Evolutionary conservation across 768 basidiomycete genomes (phyloP), one percentile per base, ranked within the genome.

Genomic region (Suillus lakei): DNA sequence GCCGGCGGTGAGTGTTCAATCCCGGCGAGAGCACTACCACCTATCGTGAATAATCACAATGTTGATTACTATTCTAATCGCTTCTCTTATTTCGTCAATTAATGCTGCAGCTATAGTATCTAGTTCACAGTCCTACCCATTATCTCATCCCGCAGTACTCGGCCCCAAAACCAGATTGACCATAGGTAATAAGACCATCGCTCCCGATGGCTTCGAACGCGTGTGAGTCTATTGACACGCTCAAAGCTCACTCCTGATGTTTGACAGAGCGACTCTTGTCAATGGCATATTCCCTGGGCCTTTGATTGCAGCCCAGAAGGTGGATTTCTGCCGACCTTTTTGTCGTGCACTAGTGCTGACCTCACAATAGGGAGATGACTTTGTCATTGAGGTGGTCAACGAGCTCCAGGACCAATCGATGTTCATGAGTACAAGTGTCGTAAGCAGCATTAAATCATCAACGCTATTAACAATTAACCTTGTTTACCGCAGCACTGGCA

Each of bases 341-440:
- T 5, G 26, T 43, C 43, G 44, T 13, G 23, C 51, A 30, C 18
- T 54, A 41, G 50, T 66, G 44, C 26, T 56, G 59, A 63, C 54
- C n/a, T 59, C 34, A 32, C 78, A 74, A 5, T 55, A 74, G 73
- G 81, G 82, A 3, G 75, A 79, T 44, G 63, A 66, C 38, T 80
- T 84, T 65, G 61, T 65, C 32, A 68, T 88, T 50, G 83, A 84
- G 46, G 83, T 88, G 26, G 67, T 79, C 9, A 81, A 88, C 65
- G 23, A 68, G 26, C 73, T 87, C 32, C 77, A 73, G 2, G 82
- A 87, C 43, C 71, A 72, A 2, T 76, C 81, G 0, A 86, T 88
- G 86, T 66, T 81, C 32, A 79, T 78, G 46, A 76, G 74, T 5
- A 88, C 87, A 10, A 84, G 81, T 34, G 81, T 88, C 39, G 86